Evolutionary conservation across 1,284 basidiomycete species (phyloP).

Genomic region (Pseudozyma tsukubaensis): DNA sequence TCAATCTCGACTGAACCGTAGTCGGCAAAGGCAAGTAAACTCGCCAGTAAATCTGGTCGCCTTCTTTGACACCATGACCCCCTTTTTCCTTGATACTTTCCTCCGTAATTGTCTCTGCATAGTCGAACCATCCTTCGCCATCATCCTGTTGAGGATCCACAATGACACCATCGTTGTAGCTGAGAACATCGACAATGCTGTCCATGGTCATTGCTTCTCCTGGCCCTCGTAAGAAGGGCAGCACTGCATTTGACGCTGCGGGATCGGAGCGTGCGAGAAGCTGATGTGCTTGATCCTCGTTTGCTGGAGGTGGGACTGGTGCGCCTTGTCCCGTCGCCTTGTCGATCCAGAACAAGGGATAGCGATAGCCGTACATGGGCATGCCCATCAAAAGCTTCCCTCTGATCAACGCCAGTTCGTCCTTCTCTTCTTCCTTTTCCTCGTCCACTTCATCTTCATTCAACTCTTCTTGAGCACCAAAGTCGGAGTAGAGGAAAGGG

Average conservation of each 20-base stretch:
- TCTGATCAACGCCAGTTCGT: constrained; percentile 10
- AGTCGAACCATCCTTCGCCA: constrained; percentile 38
- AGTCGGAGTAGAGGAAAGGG: constrained; percentile 25
- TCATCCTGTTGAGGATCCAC: constrained; percentile 12
- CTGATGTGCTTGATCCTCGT: constrained; percentile 10
- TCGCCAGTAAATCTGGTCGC: constrained; percentile 42
- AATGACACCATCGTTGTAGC: constrained; percentile 20
- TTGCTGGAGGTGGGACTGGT: constrained; percentile 7
- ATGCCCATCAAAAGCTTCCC: constrained; percentile 44
- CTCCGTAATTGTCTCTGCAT: constrained; percentile 20
- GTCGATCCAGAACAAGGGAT: constrained; percentile 44
- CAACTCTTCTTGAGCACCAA: constrained; percentile 11
- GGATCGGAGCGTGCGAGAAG: constrained; percentile 8
- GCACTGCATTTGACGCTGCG: not conserved
- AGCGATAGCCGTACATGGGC: constrained; percentile 48
- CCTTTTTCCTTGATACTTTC: constrained; percentile 1
- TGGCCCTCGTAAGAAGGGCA: constrained; percentile 42
- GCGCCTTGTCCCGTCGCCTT: constrained; percentile 25
- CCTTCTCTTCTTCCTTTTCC: not conserved
- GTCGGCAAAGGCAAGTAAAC: constrained; percentile 27
- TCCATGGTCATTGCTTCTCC: constrained; percentile 31
- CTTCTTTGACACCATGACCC: constrained; percentile 19
- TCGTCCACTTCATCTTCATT: constrained; percentile 10
- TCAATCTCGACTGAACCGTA: constrained; percentile 6
- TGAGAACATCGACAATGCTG: constrained; percentile 19